Conservation (phyloP, 1,139 yeast genomes). For the Arxiozyma heterogenica region DNA sequence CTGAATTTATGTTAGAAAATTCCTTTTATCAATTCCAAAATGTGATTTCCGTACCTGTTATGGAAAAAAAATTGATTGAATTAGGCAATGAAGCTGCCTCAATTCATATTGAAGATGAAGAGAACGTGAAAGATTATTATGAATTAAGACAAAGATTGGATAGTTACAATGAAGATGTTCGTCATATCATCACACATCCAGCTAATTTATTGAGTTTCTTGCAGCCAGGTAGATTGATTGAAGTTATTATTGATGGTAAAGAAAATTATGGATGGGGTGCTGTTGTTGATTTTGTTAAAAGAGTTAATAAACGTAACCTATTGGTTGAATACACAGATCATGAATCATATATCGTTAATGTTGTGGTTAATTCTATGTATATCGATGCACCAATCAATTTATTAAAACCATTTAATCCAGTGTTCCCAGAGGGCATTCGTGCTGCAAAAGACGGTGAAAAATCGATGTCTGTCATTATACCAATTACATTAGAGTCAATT, state of each 20-base stretch:
- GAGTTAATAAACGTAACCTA: conserved; percentile 52
- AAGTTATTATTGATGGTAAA: conserved; percentile 42
- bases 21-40: conserved; percentile 95
- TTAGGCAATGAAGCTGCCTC: conserved; percentile 42
- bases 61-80: conserved; percentile 56
- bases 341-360: conserved; percentile 81
- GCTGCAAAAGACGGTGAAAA: conserved; percentile 70
- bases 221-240: conserved; percentile 80
- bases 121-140: conserved; percentile 67
- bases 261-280: conserved; percentile 92
- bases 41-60: conserved; percentile 76
- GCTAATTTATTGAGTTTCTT: conserved; percentile 73
- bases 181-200: conserved; percentile 86
- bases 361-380: conserved; percentile 71
- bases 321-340: conserved; percentile 56
- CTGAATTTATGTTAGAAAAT: conserved; percentile 90
- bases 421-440: conserved; percentile 77
- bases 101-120: conserved; percentile 63
- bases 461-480: conserved; percentile 67
- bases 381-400: conserved; percentile 65
- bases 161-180: conserved; percentile 64
- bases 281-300: conserved; percentile 66
- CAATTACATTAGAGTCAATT: conserved; percentile 74
- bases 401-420: conserved; percentile 61
- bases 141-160: conserved; percentile 67